Percentiles rank a stretch among this genome's conserved stretches.
Conservation (phyloP, 306 rosid species). For the Inga laurina region DNA sequence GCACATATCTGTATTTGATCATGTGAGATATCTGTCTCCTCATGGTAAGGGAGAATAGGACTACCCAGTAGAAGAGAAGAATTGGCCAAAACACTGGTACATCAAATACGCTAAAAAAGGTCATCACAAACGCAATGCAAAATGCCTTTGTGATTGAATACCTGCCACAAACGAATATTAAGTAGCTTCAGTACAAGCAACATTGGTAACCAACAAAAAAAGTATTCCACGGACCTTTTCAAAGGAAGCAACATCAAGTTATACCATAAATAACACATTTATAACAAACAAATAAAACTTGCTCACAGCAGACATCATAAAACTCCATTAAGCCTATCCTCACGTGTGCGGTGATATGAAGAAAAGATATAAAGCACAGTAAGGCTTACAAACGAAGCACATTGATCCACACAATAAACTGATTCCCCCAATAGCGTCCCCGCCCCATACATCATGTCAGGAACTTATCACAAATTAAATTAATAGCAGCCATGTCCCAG, state of each 20-base stretch:
- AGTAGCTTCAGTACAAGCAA: slow-evolving; percentile 30
- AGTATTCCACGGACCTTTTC: neutral
- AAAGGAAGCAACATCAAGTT: slow-evolving; percentile 1
- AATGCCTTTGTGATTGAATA: slow-evolving; percentile 91
- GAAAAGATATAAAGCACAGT: neutral
- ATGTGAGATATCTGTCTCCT: slow-evolving; percentile 93
- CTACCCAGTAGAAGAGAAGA: slow-evolving; percentile 92
- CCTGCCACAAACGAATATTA: slow-evolving; percentile 50
- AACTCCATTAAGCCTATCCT: neutral
- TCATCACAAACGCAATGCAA: slow-evolving; percentile 85
- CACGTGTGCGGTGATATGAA: neutral
- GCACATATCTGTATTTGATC: slow-evolving; percentile 95
- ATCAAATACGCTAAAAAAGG: slow-evolving; percentile 59
- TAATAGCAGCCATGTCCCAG: neutral
- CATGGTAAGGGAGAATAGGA: slow-evolving; percentile 81
- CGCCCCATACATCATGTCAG: neutral
- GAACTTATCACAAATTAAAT: neutral
- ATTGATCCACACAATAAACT: neutral
- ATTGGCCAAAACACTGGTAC: slow-evolving; percentile 98
- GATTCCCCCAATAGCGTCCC: neutral
- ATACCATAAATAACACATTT: neutral
- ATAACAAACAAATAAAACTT: neutral
- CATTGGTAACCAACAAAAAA: neutral
- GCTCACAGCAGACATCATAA: neutral
- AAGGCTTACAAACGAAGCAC: neutral